Conservation (phyloP, 1,139 yeast genomes). For the Magnusiomyces fungicola region DNA sequence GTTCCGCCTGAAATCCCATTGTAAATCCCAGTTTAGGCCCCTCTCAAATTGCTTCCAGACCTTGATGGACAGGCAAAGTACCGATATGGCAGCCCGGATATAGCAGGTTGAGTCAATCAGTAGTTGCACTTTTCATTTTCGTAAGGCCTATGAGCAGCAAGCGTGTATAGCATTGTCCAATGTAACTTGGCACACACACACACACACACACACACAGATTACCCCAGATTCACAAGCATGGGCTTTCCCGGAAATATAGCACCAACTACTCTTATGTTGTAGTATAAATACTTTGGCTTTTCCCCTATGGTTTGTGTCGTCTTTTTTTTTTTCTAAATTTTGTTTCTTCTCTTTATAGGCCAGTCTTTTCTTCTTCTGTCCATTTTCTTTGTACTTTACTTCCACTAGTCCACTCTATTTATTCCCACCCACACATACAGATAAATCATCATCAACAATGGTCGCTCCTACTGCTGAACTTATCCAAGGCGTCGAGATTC, state of each 20-base stretch:
- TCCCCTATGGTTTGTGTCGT: background rate
- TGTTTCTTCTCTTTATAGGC: background rate
- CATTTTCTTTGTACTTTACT: background rate
- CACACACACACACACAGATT: no score
- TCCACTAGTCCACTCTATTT: background rate
- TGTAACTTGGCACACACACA: no score
- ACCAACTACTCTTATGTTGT: background rate
- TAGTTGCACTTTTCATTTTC: no score
- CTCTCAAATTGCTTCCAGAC: no score
- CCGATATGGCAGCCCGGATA: no score
- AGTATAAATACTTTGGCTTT: conserved; percentile 2
- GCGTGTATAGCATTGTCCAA: no score
- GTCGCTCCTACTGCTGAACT: conserved; percentile 29
- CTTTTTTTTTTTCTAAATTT: background rate
- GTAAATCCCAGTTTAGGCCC: no score
- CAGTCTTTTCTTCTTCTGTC: background rate
- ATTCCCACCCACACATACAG: background rate
- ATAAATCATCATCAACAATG: conserved; percentile 27
- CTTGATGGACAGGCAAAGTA: no score
- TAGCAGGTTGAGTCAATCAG: no score
- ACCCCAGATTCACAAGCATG: background rate
- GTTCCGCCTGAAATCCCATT: no score
- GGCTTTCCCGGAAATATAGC: background rate
- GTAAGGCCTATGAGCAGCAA: no score
- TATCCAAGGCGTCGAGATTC: conserved; percentile 55